phyloP scores from a whole-genome alignment of 495 filamentous ascomycete genomes.

The Emericellopsis terricola region DNA sequence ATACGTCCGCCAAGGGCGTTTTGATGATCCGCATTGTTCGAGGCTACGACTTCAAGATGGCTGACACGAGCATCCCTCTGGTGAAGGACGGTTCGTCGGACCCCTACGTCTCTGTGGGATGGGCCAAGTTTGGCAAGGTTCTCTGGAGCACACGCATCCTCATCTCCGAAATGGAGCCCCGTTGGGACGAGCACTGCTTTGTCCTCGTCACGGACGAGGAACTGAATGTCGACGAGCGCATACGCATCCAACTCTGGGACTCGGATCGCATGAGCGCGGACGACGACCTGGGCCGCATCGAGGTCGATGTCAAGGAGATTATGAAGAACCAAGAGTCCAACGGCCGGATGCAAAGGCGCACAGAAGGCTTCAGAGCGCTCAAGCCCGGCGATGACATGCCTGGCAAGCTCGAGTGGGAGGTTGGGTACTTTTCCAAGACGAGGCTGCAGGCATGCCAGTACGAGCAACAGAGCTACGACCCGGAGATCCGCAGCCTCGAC shows the following conservation, averaged over 20 bases:
- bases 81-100: constrained; percentile 43
- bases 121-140: constrained; percentile 61
- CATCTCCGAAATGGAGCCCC: constrained; percentile 40
- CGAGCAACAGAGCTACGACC: constrained; percentile 31
- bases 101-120: constrained; percentile 50
- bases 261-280: constrained; percentile 50
- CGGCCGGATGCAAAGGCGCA: constrained; percentile 34
- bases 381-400: constrained; percentile 48
- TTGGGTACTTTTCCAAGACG: constrained; percentile 51
- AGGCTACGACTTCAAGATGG: constrained; percentile 47
- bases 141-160: constrained; percentile 44
- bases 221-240: constrained; percentile 49
- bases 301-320: constrained; percentile 43
- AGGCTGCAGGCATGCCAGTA: constrained; percentile 36
- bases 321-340: constrained; percentile 35
- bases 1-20: constrained; percentile 44
- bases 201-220: constrained; percentile 49
- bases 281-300: constrained; percentile 52
- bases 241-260: constrained; percentile 55
- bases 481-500: constrained; percentile 29
- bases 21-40: constrained; percentile 42
- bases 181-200: constrained; percentile 49
- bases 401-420: constrained; percentile 47
- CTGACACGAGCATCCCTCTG: constrained; percentile 36
- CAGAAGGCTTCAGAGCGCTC: constrained; percentile 39